Percentiles rank a stretch among this genome's conserved stretches.
Conservation (phyloP, 305 asterid species). For the Solanum hybrid region DNA sequence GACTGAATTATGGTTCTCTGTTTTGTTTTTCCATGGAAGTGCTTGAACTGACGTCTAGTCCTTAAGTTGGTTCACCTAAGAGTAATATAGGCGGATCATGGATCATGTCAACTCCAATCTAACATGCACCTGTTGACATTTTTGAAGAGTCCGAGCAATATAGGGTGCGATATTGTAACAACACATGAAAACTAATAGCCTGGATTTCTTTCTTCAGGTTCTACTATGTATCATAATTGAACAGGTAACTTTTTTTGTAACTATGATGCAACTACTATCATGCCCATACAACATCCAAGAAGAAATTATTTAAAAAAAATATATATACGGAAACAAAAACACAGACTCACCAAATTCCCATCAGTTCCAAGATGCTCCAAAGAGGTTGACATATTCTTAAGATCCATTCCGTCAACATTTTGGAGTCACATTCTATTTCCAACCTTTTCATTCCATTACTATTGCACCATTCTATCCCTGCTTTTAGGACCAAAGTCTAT, state of each 20-base stretch:
- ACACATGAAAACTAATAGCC: not conserved
- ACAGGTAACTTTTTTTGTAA: not conserved
- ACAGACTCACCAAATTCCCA: too few relatives aligned
- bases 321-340: too few relatives aligned
- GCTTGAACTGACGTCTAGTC: not conserved
- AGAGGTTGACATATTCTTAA: not conserved
- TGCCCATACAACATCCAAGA: too few relatives aligned
- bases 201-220: not conserved
- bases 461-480: not conserved
- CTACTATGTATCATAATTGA: not conserved
- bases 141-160: not conserved
- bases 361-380: not conserved
- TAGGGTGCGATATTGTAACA: not conserved
- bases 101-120: not conserved
- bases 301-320: too few relatives aligned
- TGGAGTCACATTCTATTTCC: not conserved
- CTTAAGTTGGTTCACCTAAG: not conserved
- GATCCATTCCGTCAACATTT: not conserved
- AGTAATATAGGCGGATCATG: not conserved
- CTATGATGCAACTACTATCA: too few relatives aligned
- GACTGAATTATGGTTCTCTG: not conserved
- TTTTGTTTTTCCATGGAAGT: not conserved
- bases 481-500: not conserved
- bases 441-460: not conserved
- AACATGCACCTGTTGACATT: not conserved